A percentile compares a stretch with the other conserved stretches of the same genome.
Conservation (phyloP, 129 eudicot species). For the Lonicera japonica region DNA sequence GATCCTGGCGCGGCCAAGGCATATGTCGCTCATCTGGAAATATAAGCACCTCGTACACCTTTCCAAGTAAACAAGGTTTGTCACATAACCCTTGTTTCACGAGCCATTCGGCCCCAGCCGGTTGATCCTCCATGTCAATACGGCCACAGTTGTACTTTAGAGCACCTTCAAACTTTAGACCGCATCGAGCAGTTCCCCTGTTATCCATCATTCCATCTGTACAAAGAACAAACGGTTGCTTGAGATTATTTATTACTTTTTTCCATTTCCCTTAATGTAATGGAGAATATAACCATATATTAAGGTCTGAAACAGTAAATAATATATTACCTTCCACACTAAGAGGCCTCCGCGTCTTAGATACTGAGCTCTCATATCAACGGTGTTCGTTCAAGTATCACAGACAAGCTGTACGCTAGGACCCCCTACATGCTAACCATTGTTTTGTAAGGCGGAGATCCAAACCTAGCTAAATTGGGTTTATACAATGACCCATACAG, state of each 20-base stretch:
- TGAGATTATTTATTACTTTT: neutral
- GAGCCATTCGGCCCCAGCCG: constrained; percentile 88
- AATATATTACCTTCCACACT: constrained; percentile 74
- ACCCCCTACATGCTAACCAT: constrained; percentile 91
- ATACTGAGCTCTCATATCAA: constrained; percentile 98
- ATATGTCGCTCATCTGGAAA: constrained; percentile 96
- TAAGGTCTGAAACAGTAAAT: neutral
- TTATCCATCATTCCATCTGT: constrained; percentile 98
- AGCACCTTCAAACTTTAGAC: constrained; percentile 80
- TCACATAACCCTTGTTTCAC: constrained; percentile 61
- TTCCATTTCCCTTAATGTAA: no score
- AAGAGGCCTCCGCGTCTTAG: constrained; percentile 86
- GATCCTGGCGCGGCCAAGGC: constrained; percentile 73
- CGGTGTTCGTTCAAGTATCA: constrained; percentile 85
- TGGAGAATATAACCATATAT: no score
- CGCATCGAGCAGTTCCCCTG: constrained; percentile 86
- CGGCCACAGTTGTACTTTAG: constrained; percentile 73
- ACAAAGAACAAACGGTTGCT: constrained; percentile 6
- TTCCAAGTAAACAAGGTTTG: constrained; percentile 76
- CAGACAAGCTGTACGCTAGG: constrained; percentile 88
- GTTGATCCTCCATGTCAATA: constrained; percentile 78
- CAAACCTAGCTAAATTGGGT: constrained; percentile 77
- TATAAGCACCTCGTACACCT: constrained; percentile 67
- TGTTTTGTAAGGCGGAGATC: constrained; percentile 89
- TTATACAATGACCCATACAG: constrained; percentile 80